Percentiles rank a stretch among this genome's conserved stretches.
phyloP scores from a whole-genome alignment of 2,329 filamentous ascomycete species.

The Scortechinia acanthostroma region DNA sequence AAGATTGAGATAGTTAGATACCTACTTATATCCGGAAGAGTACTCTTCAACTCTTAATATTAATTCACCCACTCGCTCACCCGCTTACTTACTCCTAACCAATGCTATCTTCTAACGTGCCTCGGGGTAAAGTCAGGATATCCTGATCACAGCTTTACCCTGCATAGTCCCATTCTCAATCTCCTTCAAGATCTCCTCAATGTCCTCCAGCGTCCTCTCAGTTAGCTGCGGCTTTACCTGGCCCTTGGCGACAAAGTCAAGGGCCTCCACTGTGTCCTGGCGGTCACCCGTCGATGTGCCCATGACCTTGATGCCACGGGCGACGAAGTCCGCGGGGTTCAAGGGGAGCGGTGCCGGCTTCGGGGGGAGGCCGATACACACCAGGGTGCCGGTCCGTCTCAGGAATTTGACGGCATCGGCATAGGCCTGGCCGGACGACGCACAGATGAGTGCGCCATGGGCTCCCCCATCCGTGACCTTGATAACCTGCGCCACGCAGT shows the following conservation, averaged over 20 bases:
- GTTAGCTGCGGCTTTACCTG: constrained; percentile 62
- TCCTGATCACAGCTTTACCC: constrained; percentile 10
- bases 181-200: constrained; percentile 50
- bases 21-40: too few species aligned
- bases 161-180: constrained; percentile 35
- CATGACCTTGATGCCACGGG: constrained; percentile 66
- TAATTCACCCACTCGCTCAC: too few species aligned
- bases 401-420: constrained; percentile 66
- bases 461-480: constrained; percentile 59
- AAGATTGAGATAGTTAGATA: too few species aligned
- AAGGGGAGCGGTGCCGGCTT: constrained; percentile 58
- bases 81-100: too few species aligned
- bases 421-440: constrained; percentile 67
- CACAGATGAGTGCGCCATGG: constrained; percentile 63
- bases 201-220: constrained; percentile 52
- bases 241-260: constrained; percentile 63
- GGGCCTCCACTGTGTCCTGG: constrained; percentile 58
- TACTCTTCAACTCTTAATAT: too few species aligned
- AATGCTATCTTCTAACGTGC: too few species aligned
- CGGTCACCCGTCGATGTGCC: constrained; percentile 68
- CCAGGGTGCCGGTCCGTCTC: constrained; percentile 55
- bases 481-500: constrained; percentile 62
- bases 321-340: constrained; percentile 62
- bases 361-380: constrained; percentile 64
- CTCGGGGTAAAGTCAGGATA: too few species aligned